A percentile compares a stretch with the other conserved stretches of the same genome.
Evolutionary conservation across 805 yeast species (phyloP).

Genomic region (Zygotorulaspora chibaensis): DNA sequence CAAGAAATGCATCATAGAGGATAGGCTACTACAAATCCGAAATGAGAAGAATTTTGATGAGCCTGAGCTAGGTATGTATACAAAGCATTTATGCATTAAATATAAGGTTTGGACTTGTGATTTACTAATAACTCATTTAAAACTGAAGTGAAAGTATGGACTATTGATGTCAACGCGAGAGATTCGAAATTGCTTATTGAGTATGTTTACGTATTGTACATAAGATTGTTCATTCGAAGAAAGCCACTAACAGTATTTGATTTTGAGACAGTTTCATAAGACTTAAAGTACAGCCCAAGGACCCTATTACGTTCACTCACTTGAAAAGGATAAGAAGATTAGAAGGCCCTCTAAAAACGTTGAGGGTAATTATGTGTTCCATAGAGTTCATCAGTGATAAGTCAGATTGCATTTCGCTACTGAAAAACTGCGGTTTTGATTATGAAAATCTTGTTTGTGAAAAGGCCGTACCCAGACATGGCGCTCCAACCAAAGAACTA

Average conservation of each 20-base stretch:
- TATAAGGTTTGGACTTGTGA: background rate
- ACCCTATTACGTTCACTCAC: constrained; percentile 31
- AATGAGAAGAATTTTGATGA: constrained; percentile 18
- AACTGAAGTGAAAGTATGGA: constrained; percentile 42
- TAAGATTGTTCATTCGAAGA: background rate
- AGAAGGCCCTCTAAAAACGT: constrained; percentile 12
- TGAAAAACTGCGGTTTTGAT: constrained; percentile 16
- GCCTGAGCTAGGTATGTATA: constrained; percentile 26
- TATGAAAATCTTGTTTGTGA: constrained; percentile 20
- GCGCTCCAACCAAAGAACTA: constrained; percentile 70
- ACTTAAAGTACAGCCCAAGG: constrained; percentile 22
- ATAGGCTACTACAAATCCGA: constrained; percentile 44
- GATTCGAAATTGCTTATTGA: constrained; percentile 30
- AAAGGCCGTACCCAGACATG: constrained; percentile 49
- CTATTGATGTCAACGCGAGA: constrained; percentile 41
- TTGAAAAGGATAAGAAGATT: constrained; percentile 53
- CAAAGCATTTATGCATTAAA: background rate
- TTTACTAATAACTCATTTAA: constrained; percentile 3
- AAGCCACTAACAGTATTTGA: background rate
- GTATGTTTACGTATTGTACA: constrained; percentile 13
- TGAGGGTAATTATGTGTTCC: constrained; percentile 49
- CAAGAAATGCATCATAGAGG: constrained; percentile 42
- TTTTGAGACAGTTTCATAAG: constrained; percentile 22
- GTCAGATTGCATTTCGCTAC: constrained; percentile 20
- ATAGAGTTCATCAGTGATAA: constrained; percentile 32